Evolutionary conservation across 805 yeast genomes (phyloP).

Genomic region (Barnettozyma salicaria): DNA sequence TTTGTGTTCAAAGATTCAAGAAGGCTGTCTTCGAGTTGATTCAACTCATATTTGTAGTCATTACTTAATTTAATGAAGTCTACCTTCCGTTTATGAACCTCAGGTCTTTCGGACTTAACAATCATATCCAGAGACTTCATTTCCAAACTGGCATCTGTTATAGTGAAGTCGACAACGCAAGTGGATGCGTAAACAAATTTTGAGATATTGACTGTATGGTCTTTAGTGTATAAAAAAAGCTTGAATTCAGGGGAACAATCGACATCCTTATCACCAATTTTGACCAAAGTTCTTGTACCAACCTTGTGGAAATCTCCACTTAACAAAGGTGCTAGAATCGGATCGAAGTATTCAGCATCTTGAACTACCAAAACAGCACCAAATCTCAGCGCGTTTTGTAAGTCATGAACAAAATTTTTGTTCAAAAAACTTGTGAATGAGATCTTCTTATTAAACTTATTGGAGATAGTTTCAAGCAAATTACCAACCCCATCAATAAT

Average conservation of each 20-base stretch:
- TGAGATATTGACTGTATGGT: constrained; percentile 40
- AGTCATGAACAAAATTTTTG: constrained; percentile 53
- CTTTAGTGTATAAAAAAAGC: constrained; percentile 55
- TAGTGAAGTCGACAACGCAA: constrained; percentile 59
- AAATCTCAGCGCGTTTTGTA: constrained; percentile 79
- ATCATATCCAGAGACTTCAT: constrained; percentile 54
- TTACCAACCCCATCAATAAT: constrained; percentile 69
- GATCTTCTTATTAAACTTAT: constrained; percentile 30
- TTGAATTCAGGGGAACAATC: constrained; percentile 64
- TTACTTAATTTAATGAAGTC: constrained; percentile 51
- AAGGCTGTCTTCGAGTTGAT: constrained; percentile 51
- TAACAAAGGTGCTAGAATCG: constrained; percentile 58
- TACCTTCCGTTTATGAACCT: constrained; percentile 50
- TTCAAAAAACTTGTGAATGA: constrained; percentile 67
- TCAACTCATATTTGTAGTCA: constrained; percentile 50
- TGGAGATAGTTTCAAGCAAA: constrained; percentile 36
- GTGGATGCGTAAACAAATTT: constrained; percentile 59
- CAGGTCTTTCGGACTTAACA: constrained; percentile 55
- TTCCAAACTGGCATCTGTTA: constrained; percentile 64
- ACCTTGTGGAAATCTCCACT: constrained; percentile 51
- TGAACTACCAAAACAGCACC: constrained; percentile 70
- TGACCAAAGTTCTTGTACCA: constrained; percentile 66
- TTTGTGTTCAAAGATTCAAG: constrained; percentile 51
- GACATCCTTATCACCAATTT: constrained; percentile 54
- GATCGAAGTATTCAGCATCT: constrained; percentile 80